Evolutionary conservation across 345 rosid species (phyloP), one percentile per base, ranked within the genome.

Genomic region (Theobroma cacao): DNA sequence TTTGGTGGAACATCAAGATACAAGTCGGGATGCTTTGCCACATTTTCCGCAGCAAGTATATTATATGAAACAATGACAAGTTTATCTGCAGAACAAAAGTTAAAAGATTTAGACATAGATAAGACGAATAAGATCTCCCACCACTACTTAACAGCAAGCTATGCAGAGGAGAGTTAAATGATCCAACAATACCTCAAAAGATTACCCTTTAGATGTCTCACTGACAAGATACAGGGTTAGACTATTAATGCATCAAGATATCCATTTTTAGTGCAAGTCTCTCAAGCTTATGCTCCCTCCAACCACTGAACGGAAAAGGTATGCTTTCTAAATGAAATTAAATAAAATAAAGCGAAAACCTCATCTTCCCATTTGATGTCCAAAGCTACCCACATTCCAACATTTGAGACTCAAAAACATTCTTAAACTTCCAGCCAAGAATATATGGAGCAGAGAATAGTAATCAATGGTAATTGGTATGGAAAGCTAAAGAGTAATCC

Each of bases 31-130:
- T 92, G 97, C 75, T 90, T 92, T 9, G 81, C 82, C 10, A 88
- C 92, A 84, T 92, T 92, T 62, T 87, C 88, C 30, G 87, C 95
- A 34, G 93, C 97, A 74, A 92, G 89, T 78, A 91, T 80, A 80
- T 92, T 92, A 79, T 91, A 92, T 1, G 95, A 92, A 77, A 89
- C 97, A 50, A 92, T 73, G 71, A 91, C 86, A 72, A 90, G 31
- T 84, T 77, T 88, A 72, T 88, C 96, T 91, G 84, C 82, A 63
- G 60, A 63, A 74, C 26, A 59, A 74, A 66, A 48, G 24, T 48
- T 71, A 5, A 75, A 28, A 45, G n/a, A 30, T 22, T 38, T n/a
- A 53, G 3, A n/a, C 28, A 56, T 43, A 28, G 30, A 59, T 3
- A 36, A 6, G 56, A 13, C 30, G 5, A 67, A 69, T 18, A 6